Percentiles rank a stretch among this genome's conserved stretches.
These are phyloP conservation scores for Rhododendron griersonianum DNA, from an alignment of 148 eudicot species.

Conservation along the genomic window DNA sequence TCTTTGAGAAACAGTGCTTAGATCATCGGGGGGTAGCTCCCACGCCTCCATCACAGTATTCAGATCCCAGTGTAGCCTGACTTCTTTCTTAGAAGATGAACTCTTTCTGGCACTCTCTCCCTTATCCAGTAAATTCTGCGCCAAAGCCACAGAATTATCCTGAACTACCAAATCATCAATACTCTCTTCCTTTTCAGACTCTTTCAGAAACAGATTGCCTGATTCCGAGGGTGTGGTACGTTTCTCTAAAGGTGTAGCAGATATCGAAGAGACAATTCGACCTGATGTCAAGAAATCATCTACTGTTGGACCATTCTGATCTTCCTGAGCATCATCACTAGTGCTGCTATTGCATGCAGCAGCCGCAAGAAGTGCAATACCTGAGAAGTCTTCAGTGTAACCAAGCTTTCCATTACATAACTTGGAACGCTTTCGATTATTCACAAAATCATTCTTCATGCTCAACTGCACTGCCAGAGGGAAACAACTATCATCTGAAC, in stretches of 20 bases:
- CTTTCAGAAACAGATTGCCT: conserved; percentile 16
- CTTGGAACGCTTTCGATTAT: conserved; percentile 3
- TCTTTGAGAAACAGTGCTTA: conserved; percentile 15
- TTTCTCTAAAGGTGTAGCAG: conserved; percentile 24
- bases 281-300: conserved; percentile 27
- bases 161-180: conserved; percentile 11
- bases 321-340: conserved; percentile 29
- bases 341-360: conserved; percentile 65
- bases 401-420: conserved; percentile 4
- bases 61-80: conserved; percentile 72
- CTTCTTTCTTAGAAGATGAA: conserved; percentile 31
- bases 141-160: conserved; percentile 13
- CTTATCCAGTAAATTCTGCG: conserved; percentile 19
- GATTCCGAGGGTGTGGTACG: conserved; percentile 21
- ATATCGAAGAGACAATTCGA: conserved; percentile 23
- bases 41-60: conserved; percentile 81
- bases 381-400: conserved; percentile 52
- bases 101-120: conserved; percentile 20
- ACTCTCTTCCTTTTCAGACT: conserved; percentile 5
- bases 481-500: neutral
- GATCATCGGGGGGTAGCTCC: conserved; percentile 50
- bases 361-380: conserved; percentile 82
- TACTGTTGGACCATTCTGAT: conserved; percentile 21
- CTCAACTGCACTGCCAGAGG: conserved; percentile 8
- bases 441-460: conserved; percentile 6